Conservation (phyloP, 441 rosid genomes). For the Eruca vesicaria region DNA sequence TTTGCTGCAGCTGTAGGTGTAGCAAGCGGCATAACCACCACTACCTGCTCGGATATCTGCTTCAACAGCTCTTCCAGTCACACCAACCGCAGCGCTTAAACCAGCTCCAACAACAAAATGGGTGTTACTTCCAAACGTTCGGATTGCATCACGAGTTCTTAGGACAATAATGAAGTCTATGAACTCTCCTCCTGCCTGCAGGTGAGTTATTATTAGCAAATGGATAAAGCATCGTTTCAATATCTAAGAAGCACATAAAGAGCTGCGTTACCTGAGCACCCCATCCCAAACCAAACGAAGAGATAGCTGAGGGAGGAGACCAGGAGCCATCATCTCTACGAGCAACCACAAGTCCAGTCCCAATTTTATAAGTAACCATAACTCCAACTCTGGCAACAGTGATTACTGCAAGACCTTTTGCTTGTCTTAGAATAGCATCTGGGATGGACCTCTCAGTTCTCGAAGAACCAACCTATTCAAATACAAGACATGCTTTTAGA, state of each 20-base stretch:
- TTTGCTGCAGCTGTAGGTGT: conserved; percentile 97
- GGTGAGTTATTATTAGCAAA: conserved; percentile 1
- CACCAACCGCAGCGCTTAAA: conserved; percentile 86
- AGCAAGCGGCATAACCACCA: conserved; percentile 95
- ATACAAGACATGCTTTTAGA: background rate
- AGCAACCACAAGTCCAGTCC: conserved; percentile 91
- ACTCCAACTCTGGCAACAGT: conserved; percentile 86
- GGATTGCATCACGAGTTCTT: conserved; percentile 81
- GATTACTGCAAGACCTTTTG: conserved; percentile 92
- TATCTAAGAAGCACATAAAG: background rate
- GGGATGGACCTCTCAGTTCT: conserved; percentile 88
- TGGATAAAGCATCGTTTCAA: background rate
- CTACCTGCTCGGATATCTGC: conserved; percentile 92
- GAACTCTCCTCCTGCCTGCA: conserved; percentile 96
- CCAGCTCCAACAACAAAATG: conserved; percentile 91
- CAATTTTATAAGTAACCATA: conserved; percentile 91
- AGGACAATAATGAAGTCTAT: conserved; percentile 82
- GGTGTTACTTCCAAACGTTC: conserved; percentile 78
- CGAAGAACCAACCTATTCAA: conserved; percentile 62
- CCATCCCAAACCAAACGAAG: conserved; percentile 96
- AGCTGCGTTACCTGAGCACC: conserved; percentile 83
- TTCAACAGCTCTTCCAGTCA: conserved; percentile 75
- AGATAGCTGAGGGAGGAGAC: conserved; percentile 96
- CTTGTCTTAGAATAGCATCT: conserved; percentile 70
- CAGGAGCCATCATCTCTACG: conserved; percentile 87